These are phyloP conservation scores for Piper longum DNA, from an alignment of 164 flowering plant species.

Conservation along the genomic window DNA sequence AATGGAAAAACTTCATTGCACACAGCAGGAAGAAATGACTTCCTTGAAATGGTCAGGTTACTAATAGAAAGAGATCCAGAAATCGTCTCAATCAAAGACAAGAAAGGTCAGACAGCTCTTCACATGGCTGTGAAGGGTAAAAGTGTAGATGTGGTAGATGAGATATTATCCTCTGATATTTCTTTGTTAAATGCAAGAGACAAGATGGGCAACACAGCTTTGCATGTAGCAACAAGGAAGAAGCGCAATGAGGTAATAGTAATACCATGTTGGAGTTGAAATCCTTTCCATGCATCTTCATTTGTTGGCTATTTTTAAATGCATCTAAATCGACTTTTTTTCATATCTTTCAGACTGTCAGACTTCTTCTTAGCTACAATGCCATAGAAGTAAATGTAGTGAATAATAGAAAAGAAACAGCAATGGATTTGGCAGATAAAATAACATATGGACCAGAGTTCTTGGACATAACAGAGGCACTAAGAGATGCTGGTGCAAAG, in stretches of 20 bases:
- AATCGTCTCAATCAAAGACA: constrained; percentile 73
- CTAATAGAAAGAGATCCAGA: constrained; percentile 61
- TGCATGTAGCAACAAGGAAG: constrained; percentile 25
- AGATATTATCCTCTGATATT: constrained; percentile 50
- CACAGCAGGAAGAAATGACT: constrained; percentile 63
- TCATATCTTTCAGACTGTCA: constrained; percentile 38
- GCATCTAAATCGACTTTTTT: too few relatives aligned
- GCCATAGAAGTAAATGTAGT: constrained; percentile 65
- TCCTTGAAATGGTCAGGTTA: constrained; percentile 36
- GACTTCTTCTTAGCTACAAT: constrained; percentile 38
- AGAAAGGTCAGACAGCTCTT: constrained; percentile 95
- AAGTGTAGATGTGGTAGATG: constrained; percentile 50
- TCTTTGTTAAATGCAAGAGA: constrained; percentile 76
- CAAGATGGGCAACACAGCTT: constrained; percentile 53
- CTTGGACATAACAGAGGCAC: constrained; percentile 55
- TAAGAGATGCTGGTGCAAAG: constrained; percentile 75
- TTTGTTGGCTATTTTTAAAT: too few relatives aligned
- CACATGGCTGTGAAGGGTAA: constrained; percentile 98
- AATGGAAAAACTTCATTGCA: constrained; percentile 97
- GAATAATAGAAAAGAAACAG: constrained; percentile 67
- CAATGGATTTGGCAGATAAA: constrained; percentile 86
- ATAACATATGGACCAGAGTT: constrained; percentile 67
- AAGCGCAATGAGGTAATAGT: constrained; percentile 55
- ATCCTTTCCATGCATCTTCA: too few relatives aligned
- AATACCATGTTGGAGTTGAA: background rate